Conservation (phyloP, 2,329 filamentous ascomycete genomes). For the Fusarium concolor region DNA sequence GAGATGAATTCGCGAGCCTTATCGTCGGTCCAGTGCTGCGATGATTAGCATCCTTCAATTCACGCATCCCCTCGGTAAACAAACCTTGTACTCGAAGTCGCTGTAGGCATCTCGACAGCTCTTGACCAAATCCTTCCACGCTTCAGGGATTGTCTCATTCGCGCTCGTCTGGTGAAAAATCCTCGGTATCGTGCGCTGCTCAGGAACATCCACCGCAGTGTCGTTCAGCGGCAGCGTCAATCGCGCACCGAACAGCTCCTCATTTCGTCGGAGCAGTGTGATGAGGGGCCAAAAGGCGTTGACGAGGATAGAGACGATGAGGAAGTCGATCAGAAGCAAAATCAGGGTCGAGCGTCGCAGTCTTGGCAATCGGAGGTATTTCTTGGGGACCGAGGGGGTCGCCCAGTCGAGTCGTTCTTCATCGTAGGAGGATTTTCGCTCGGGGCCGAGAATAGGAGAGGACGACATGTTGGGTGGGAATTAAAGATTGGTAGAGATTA, state of each 20-base stretch:
- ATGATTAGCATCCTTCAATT: background rate
- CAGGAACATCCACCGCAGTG: slow-evolving; percentile 68
- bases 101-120: slow-evolving; percentile 75
- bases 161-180: slow-evolving; percentile 82
- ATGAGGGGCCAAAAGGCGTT: slow-evolving; percentile 78
- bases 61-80: slow-evolving; percentile 31
- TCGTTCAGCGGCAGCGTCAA: slow-evolving; percentile 63
- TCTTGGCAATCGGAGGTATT: slow-evolving; percentile 38
- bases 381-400: slow-evolving; percentile 39
- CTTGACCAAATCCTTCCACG: slow-evolving; percentile 74
- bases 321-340: slow-evolving; percentile 69
- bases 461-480: slow-evolving; percentile 13
- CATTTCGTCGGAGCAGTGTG: slow-evolving; percentile 68
- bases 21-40: slow-evolving; percentile 77
- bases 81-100: slow-evolving; percentile 79
- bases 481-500: background rate
- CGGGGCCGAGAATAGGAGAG: slow-evolving; percentile 25
- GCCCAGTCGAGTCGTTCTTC: slow-evolving; percentile 45
- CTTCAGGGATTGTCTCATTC: slow-evolving; percentile 74
- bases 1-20: slow-evolving; percentile 75
- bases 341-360: slow-evolving; percentile 61
- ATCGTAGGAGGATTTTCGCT: slow-evolving; percentile 36
- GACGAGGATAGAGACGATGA: slow-evolving; percentile 73
- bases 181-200: slow-evolving; percentile 77
- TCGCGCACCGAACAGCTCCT: slow-evolving; percentile 48